Evolutionary conservation across 2,329 filamentous ascomycete species (phyloP).

Genomic region (Botryotinia convoluta): DNA sequence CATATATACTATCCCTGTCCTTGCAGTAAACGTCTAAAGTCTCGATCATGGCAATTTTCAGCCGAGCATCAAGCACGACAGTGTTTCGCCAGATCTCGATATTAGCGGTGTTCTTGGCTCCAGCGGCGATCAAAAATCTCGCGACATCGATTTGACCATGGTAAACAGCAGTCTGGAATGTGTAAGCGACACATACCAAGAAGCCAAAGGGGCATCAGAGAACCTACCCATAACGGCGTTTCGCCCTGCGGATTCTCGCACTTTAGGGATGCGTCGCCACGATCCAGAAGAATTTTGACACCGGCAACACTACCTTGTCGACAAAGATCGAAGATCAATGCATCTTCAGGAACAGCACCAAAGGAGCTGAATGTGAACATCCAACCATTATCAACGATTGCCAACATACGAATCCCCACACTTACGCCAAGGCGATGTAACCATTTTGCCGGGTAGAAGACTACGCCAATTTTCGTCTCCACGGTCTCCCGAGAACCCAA

Average conservation of each 20-base stretch:
- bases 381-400: background rate
- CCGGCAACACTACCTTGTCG: constrained; percentile 8
- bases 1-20: background rate
- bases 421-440: background rate
- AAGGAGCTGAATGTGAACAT: background rate
- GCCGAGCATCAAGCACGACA: background rate
- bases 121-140: background rate
- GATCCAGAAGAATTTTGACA: constrained; percentile 10
- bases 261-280: constrained; percentile 1
- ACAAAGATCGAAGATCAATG: constrained; percentile 11
- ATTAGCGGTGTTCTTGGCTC: background rate
- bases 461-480: background rate
- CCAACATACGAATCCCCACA: background rate
- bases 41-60: background rate
- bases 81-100: background rate
- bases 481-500: background rate
- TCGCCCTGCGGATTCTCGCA: background rate
- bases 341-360: background rate
- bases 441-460: background rate
- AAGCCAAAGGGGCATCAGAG: too few species aligned
- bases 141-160: constrained; percentile 6
- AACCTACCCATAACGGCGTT: background rate
- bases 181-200: too few species aligned
- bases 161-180: background rate
- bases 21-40: background rate